Percentiles rank a stretch among this genome's conserved stretches.
These are phyloP conservation scores for Emmonsia crescens DNA, from an alignment of 2,329 filamentous ascomycete species.

Conservation along the genomic window DNA sequence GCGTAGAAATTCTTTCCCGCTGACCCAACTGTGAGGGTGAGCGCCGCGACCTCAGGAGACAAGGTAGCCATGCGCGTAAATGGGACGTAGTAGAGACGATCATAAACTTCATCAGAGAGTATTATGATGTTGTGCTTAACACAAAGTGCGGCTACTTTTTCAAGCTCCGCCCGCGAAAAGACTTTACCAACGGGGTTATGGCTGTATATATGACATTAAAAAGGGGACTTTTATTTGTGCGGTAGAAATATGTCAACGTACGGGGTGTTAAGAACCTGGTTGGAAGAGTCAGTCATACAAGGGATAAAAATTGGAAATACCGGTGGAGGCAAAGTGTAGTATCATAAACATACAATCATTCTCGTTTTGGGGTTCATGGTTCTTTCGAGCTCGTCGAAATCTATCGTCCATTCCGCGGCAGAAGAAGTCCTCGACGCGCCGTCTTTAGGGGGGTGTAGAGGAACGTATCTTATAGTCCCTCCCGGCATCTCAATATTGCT, in stretches of 20 bases:
- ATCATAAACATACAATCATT: conserved; percentile 64
- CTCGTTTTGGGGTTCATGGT: conserved; percentile 79
- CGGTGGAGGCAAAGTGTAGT: conserved; percentile 36
- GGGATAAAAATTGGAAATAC: conserved; percentile 1
- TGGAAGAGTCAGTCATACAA: background rate
- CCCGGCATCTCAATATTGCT: conserved; percentile 98
- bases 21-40: conserved; percentile 88
- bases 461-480: conserved; percentile 88
- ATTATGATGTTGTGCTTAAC: conserved; percentile 92
- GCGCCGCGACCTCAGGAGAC: conserved; percentile 74
- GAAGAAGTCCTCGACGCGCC: conserved; percentile 71
- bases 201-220: conserved; percentile 14
- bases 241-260: conserved; percentile 20
- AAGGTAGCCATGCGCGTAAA: conserved; percentile 89
- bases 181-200: conserved; percentile 98
- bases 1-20: conserved; percentile 98
- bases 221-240: background rate
- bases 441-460: conserved; percentile 76
- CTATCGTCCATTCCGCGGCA: conserved; percentile 76
- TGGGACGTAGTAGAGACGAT: conserved; percentile 86
- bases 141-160: conserved; percentile 75
- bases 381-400: conserved; percentile 69
- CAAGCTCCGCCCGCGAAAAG: conserved; percentile 71
- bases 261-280: conserved; percentile 41
- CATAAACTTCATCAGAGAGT: conserved; percentile 86